A percentile compares a stretch with the other conserved stretches of the same genome.
These are phyloP conservation scores for Lactifluus volemus DNA, from an alignment of 768 basidiomycete genomes.

Conservation along the genomic window DNA sequence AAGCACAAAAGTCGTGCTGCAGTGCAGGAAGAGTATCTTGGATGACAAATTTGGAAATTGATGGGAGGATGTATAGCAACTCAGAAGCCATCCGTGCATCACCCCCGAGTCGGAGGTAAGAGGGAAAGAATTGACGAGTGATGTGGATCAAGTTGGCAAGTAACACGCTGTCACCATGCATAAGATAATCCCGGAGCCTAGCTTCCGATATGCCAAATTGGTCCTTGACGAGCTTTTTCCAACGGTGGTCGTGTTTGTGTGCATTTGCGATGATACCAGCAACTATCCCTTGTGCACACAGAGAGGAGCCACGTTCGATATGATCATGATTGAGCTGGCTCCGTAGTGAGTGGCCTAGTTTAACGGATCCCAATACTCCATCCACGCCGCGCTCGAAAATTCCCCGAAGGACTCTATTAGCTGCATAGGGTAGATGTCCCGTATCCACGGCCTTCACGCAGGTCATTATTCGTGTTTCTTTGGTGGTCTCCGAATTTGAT, in stretches of 20 bases:
- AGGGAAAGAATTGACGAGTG: background rate
- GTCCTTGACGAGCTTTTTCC: background rate
- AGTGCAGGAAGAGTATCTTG: background rate
- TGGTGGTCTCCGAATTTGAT: background rate
- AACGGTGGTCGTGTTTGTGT: background rate
- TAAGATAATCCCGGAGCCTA: background rate
- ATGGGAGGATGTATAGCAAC: background rate
- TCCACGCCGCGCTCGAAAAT: background rate
- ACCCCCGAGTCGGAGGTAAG: background rate
- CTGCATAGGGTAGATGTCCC: background rate
- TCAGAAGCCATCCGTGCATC: background rate
- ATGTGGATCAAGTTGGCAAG: background rate
- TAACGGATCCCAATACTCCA: background rate
- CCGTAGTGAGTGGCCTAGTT: background rate
- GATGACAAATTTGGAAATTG: background rate
- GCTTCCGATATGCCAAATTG: background rate
- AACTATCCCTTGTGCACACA: background rate
- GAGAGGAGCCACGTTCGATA: background rate
- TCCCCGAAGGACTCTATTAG: background rate
- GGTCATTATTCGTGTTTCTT: background rate
- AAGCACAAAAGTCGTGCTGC: background rate
- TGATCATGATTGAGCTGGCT: background rate
- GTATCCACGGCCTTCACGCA: background rate
- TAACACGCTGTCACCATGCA: background rate
- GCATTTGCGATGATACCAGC: background rate